Evolutionary conservation across 345 rosid genomes (phyloP).

Genomic region (Gossypium rotundifolium): DNA sequence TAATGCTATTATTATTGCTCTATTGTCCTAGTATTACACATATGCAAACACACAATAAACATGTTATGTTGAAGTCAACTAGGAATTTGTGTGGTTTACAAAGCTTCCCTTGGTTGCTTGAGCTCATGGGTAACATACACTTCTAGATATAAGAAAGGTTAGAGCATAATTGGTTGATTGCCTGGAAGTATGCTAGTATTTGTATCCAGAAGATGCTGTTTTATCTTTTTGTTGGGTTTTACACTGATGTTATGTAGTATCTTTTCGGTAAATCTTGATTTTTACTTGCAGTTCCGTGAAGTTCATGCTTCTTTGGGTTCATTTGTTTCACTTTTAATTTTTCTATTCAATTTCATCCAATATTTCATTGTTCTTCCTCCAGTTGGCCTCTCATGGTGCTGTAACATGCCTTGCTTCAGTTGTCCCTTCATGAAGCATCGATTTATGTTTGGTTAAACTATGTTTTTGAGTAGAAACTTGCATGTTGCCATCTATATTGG

Average conservation of each 20-base stretch:
- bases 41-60: background rate
- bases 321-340: background rate
- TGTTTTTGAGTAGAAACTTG: background rate
- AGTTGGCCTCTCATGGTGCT: background rate
- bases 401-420: background rate
- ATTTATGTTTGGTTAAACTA: background rate
- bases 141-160: background rate
- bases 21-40: background rate
- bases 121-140: background rate
- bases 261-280: background rate
- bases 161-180: background rate
- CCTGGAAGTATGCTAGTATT: background rate
- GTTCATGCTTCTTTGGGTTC: background rate
- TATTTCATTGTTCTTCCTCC: background rate
- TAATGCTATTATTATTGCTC: background rate
- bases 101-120: slow-evolving; percentile 1
- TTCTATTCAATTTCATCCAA: background rate
- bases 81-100: background rate
- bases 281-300: background rate
- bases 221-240: background rate
- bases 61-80: background rate
- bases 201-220: background rate
- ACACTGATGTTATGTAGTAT: background rate
- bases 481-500: background rate
- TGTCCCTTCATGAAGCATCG: background rate